Conservation (phyloP, 2,329 filamentous ascomycete species). For the Ceratocystis albifundus region DNA sequence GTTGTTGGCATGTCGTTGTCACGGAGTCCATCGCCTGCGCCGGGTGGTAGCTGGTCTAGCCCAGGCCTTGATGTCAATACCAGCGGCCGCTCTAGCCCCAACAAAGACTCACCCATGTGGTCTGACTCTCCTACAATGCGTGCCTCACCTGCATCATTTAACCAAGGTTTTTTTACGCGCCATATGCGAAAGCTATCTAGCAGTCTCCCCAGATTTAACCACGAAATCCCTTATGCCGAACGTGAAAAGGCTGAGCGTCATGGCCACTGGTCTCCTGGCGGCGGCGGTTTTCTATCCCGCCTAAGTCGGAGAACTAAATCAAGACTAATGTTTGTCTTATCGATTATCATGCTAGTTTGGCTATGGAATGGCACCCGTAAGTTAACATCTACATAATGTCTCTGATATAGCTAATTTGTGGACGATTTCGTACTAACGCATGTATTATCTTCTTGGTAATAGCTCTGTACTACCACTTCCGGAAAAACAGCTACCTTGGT, state of each 20-base stretch:
- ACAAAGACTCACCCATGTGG: conserved; percentile 21
- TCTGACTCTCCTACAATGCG: conserved; percentile 20
- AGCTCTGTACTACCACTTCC: conserved; percentile 52
- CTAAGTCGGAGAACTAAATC: conserved; percentile 56
- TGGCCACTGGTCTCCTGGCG: conserved; percentile 35
- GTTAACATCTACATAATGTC: conserved; percentile 30
- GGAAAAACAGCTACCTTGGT: conserved; percentile 60
- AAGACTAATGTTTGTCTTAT: conserved; percentile 46
- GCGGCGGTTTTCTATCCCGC: conserved; percentile 39
- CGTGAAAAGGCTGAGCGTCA: conserved; percentile 61
- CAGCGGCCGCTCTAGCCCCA: conserved; percentile 58
- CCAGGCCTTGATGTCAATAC: conserved; percentile 60
- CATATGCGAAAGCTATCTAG: conserved; percentile 73
- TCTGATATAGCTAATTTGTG: neutral
- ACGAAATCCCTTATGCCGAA: conserved; percentile 48
- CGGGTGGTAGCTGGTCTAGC: conserved; percentile 79
- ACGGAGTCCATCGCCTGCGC: conserved; percentile 73
- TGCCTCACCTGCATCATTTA: conserved; percentile 67
- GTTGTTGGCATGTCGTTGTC: conserved; percentile 65
- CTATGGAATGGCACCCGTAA: conserved; percentile 64
- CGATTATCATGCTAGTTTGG: conserved; percentile 50
- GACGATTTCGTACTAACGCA: neutral
- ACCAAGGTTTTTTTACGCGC: conserved; percentile 75
- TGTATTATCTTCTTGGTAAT: conserved; percentile 16
- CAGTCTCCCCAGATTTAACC: conserved; percentile 62